phyloP scores from a whole-genome alignment of 441 rosid genomes.

The Adansonia gregorii region DNA sequence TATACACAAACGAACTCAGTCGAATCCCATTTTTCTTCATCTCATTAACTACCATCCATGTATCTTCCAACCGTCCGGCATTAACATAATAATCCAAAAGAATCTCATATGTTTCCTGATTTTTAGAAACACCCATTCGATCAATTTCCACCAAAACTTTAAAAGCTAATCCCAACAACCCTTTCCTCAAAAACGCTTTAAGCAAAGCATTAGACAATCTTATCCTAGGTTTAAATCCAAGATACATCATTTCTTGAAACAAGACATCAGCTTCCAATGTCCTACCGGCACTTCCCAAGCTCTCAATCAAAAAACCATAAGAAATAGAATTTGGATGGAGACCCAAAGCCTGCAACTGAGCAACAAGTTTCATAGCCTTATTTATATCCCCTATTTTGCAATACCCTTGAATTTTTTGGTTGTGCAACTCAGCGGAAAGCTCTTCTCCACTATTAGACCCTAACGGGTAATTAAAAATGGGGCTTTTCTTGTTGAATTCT shows the following conservation, averaged over 20 bases:
- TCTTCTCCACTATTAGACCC: slow-evolving; percentile 35
- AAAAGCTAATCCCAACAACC: slow-evolving; percentile 50
- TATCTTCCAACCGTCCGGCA: slow-evolving; percentile 64
- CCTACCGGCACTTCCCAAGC: slow-evolving; percentile 52
- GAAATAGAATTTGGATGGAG: slow-evolving; percentile 43
- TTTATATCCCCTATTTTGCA: slow-evolving; percentile 49
- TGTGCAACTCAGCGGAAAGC: slow-evolving; percentile 35
- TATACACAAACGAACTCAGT: slow-evolving; percentile 51
- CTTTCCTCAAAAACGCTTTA: slow-evolving; percentile 57
- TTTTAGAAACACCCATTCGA: slow-evolving; percentile 35
- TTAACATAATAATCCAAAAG: slow-evolving; percentile 58
- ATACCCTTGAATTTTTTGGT: slow-evolving; percentile 38
- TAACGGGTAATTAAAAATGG: slow-evolving; percentile 9
- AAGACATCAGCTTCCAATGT: slow-evolving; percentile 67
- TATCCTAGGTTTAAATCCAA: slow-evolving; percentile 42
- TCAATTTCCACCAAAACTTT: slow-evolving; percentile 48
- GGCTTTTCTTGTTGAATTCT: neutral
- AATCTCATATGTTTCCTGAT: slow-evolving; percentile 53
- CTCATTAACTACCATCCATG: slow-evolving; percentile 59
- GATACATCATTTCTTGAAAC: slow-evolving; percentile 51
- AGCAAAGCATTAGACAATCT: slow-evolving; percentile 53
- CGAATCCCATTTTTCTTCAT: slow-evolving; percentile 51
- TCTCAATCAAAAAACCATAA: slow-evolving; percentile 49
- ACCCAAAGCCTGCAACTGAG: slow-evolving; percentile 58
- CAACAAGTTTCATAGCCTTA: slow-evolving; percentile 54